Percentiles rank a stretch among this genome's conserved stretches.
phyloP scores from a whole-genome alignment of 805 yeast species.

The Priceomyces medius region DNA sequence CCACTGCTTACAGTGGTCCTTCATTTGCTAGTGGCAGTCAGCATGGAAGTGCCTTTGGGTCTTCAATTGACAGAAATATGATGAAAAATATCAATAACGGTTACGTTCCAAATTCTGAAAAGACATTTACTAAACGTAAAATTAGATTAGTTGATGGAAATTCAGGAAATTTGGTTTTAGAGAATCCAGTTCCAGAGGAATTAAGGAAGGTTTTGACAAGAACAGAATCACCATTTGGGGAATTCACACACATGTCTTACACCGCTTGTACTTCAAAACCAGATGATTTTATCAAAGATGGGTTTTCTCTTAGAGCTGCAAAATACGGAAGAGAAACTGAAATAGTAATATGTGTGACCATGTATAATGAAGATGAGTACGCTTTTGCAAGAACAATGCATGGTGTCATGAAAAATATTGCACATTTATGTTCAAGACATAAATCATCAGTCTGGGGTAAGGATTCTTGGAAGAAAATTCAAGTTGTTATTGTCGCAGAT shows the following conservation, averaged over 20 bases:
- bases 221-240: conserved; percentile 76
- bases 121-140: conserved; percentile 67
- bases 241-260: conserved; percentile 93
- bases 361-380: conserved; percentile 94
- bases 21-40: conserved; percentile 21
- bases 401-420: conserved; percentile 88
- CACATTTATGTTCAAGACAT: conserved; percentile 78
- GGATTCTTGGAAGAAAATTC: conserved; percentile 96
- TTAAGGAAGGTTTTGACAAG: conserved; percentile 80
- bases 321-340: conserved; percentile 90
- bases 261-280: conserved; percentile 96
- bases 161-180: conserved; percentile 81
- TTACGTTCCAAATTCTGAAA: conserved; percentile 61
- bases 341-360: conserved; percentile 86
- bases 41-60: conserved; percentile 38
- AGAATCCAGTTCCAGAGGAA: conserved; percentile 92
- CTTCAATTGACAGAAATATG: conserved; percentile 46
- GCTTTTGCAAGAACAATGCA: conserved; percentile 92
- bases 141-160: conserved; percentile 61
- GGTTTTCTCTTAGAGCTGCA: conserved; percentile 83
- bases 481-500: conserved; percentile 87
- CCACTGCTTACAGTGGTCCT: conserved; percentile 34
- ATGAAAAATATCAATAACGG: conserved; percentile 44
- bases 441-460: conserved; percentile 92
- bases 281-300: conserved; percentile 73